Conservation (phyloP, 1,284 basidiomycete species). For the Afroboletus lepidellus region DNA sequence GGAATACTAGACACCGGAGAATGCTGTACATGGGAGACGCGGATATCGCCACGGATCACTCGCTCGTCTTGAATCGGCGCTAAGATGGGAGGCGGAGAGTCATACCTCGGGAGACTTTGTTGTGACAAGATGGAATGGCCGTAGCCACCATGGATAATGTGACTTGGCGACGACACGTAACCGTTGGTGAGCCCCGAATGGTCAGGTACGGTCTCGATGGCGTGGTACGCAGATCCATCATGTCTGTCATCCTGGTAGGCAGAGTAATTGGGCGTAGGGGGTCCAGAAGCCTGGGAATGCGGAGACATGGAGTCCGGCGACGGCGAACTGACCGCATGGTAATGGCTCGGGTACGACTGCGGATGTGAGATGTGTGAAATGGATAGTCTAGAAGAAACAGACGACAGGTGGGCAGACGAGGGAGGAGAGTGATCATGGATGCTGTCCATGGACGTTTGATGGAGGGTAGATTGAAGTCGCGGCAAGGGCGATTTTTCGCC, state of each 20-base stretch:
- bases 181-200: slow-evolving; percentile 28
- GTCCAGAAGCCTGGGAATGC: slow-evolving; percentile 44
- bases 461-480: slow-evolving; percentile 28
- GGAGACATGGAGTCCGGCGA: slow-evolving; percentile 44
- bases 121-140: slow-evolving; percentile 32
- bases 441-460: slow-evolving; percentile 31
- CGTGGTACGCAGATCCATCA: slow-evolving; percentile 32
- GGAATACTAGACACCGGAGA: slow-evolving; percentile 35
- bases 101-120: slow-evolving; percentile 38
- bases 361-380: slow-evolving; percentile 40
- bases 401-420: slow-evolving; percentile 31
- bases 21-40: slow-evolving; percentile 34
- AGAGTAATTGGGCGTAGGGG: slow-evolving; percentile 48
- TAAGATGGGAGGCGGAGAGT: slow-evolving; percentile 52
- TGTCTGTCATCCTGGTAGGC: slow-evolving; percentile 45
- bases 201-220: slow-evolving; percentile 29
- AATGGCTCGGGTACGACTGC: slow-evolving; percentile 38
- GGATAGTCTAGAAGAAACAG: slow-evolving; percentile 35
- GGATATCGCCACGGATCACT: slow-evolving; percentile 36
- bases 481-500: slow-evolving; percentile 32
- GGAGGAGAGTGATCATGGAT: slow-evolving; percentile 34
- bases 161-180: slow-evolving; percentile 34
- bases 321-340: slow-evolving; percentile 35
- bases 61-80: slow-evolving; percentile 54
- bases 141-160: slow-evolving; percentile 35